Evolutionary conservation across 192 early-diverging fungal species (phyloP), one percentile per base, ranked within the genome.

Genomic region (Umbelopsis sp.): DNA sequence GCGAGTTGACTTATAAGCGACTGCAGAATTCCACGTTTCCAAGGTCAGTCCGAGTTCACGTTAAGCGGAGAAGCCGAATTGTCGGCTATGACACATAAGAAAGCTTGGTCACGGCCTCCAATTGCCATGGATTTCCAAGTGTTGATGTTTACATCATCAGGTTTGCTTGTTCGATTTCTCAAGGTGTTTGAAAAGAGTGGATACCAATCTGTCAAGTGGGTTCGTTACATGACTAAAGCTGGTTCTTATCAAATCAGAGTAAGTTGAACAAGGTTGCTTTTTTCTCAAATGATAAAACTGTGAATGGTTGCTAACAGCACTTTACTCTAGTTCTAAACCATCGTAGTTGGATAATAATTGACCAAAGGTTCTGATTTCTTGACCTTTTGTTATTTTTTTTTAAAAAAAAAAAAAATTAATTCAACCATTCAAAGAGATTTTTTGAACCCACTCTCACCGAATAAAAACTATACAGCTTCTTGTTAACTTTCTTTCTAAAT

Each of bases 151-250:
- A 98, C 97, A 14, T 93, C 96, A 29, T 97, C 95, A 16, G 97
- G 97, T 9, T 77, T 99, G 69, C 87, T 98, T 77, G 97, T 99
- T 31, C 87, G 95, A 66, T 99, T 97, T 87, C 81, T 99, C 72
- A 99, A 99, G 87, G 92, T 99, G 29, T 98, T 97, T 87, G 97
- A 99, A 72, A 96, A 95, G 83, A 90, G 91, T 52, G 93, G 93
- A 77, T 99, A 99, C 79, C 90, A 95, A 73, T 93, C 92, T 77
- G 95, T 99, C 51, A 99, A 99, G 84, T 99, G 97, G 97, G 97
- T 99, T 12, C 87, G 97, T 45, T 99, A 99, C 81, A 94, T 97
- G 93, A 97, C 97, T 45, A 95, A 97, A 73, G 96, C 97, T 4
- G 94, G 93, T n/a, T 86, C 86, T 25, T 95, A 95, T 78, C 94